These are phyloP conservation scores for Passiflora organensis DNA, from an alignment of 345 rosid genomes.

Conservation along the genomic window DNA sequence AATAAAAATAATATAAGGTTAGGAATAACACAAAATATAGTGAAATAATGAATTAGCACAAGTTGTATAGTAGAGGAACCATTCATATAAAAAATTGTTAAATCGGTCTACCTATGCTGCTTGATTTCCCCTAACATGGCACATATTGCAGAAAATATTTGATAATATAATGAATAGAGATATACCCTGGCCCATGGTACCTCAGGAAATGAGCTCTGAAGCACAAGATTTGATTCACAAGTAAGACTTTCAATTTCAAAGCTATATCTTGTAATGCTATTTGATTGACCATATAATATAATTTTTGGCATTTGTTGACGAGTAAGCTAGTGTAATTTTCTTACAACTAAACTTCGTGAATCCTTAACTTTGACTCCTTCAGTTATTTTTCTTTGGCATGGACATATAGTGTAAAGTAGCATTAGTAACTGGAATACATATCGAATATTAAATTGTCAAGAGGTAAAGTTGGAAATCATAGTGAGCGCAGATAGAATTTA, in stretches of 20 bases:
- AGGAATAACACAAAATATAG: no score
- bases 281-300: background rate
- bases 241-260: conserved; percentile 40
- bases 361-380: no score
- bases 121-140: conserved; percentile 5
- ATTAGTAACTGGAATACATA: no score
- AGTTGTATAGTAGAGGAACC: no score
- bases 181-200: conserved; percentile 83
- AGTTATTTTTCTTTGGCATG: no score
- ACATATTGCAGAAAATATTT: conserved; percentile 68
- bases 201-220: conserved; percentile 70
- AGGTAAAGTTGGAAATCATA: no score
- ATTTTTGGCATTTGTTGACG: background rate
- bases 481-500: no score
- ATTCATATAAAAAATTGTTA: no score
- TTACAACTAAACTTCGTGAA: background rate
- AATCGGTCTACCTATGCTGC: background rate
- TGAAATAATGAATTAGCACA: no score
- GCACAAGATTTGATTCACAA: conserved; percentile 77
- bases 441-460: no score
- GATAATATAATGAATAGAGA: conserved; percentile 90
- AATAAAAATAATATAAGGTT: no score
- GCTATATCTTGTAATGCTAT: conserved; percentile 1
- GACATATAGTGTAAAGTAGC: no score
- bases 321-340: background rate